Evolutionary conservation across 2,329 filamentous ascomycete species (phyloP), one percentile per base, ranked within the genome.

Genomic region (Fusarium irregulare): DNA sequence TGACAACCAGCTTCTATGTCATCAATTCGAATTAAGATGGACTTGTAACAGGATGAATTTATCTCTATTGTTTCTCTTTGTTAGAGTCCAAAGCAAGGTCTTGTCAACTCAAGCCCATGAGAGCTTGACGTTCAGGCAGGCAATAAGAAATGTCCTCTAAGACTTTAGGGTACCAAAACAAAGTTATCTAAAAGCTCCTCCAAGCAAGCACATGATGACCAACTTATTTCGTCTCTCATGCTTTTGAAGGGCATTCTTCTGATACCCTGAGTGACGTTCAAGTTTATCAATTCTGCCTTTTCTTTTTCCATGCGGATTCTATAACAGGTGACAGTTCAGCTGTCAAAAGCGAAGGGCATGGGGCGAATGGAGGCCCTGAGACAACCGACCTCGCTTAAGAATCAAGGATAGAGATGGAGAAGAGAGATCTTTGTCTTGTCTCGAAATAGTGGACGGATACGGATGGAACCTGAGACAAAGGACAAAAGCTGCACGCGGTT

Each of bases 321-420:
- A 18, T 27, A n/a, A 27, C 21, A 30, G n/a, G 51, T 42, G 41
- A 42, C 60, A 53, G 23, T 60, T 53, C 34, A 37, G 34, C 34
- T 37, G 34, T 37, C 34, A 57, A 42, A 54, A 58, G 46, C 25
- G 23, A 42, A 50, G 47, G 56, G 56, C 59, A 72, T 44, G 37
- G 20, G 41, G 59, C 47, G 54, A 65, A 72, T 37, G 20, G 23
- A 48, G 42, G 23, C 27, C 42, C 60, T 59, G 55, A 70, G 62
- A 72, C 57, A 67, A 49, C 47, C 56, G 60, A 53, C 65, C 50
- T 73, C 59, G 60, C 59, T 70, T 51, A 64, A 54, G 53, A 54
- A 32, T 54, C 55, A 47, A 64, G 25, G 37, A 48, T 46, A 34
- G 34, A 37, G 37, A 48, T 46, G 40, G 41, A 32, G 54, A 57